Percentiles rank a stretch among this genome's conserved stretches.
Conservation (phyloP, 805 yeast species). For the Suhomyces sp. region DNA sequence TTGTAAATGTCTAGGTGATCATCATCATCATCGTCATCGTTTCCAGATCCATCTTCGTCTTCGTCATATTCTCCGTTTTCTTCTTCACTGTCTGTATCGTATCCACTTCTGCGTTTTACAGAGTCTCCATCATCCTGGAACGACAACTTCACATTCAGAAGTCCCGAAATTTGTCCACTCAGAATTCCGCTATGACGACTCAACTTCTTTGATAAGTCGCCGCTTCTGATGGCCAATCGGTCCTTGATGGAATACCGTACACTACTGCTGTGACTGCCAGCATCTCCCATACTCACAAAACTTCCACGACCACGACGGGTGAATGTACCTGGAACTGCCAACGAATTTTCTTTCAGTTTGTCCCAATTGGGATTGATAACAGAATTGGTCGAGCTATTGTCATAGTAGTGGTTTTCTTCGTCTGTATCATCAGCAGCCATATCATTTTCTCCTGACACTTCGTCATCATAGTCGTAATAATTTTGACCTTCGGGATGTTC, state of each 20-base stretch:
- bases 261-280: constrained; percentile 2
- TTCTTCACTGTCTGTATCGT: constrained; percentile 9
- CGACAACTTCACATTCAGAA: constrained; percentile 3
- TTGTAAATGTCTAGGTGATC: constrained; percentile 4
- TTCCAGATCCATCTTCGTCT: neutral
- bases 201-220: neutral
- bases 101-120: constrained; percentile 9
- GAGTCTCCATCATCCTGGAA: constrained; percentile 6
- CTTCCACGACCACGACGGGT: constrained; percentile 4
- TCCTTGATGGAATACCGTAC: neutral
- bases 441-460: constrained; percentile 3
- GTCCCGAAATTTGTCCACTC: too few species aligned
- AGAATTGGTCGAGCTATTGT: constrained; percentile 3
- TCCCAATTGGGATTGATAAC: constrained; percentile 4
- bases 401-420: too few species aligned
- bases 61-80: constrained; percentile 1
- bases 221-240: constrained; percentile 2
- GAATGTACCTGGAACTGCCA: neutral
- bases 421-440: neutral
- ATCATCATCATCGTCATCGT: constrained; percentile 2
- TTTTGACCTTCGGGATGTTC: neutral
- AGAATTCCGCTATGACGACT: constrained; percentile 4
- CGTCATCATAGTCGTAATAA: constrained; percentile 1
- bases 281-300: constrained; percentile 1
- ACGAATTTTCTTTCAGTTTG: neutral